Percentiles rank a stretch among this genome's conserved stretches.
These are phyloP conservation scores for Ogataea ramenticola DNA, from an alignment of 805 yeast species.

Conservation along the genomic window DNA sequence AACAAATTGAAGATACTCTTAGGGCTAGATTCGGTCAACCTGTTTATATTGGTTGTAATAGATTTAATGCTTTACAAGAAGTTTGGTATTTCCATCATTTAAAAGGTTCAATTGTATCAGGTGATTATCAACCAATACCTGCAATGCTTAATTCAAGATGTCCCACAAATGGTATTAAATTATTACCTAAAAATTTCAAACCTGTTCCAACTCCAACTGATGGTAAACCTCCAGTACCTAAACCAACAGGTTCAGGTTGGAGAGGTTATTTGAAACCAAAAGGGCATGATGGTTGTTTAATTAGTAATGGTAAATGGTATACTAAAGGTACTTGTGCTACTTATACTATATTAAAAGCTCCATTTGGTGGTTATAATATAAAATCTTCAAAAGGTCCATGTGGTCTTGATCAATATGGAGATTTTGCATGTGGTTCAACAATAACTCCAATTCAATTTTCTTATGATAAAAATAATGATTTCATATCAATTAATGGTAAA, in stretches of 20 bases:
- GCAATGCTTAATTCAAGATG: constrained; percentile 53
- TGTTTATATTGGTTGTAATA: constrained; percentile 58
- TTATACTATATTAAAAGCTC: constrained; percentile 47
- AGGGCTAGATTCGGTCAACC: constrained; percentile 42
- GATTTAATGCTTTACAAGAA: constrained; percentile 44
- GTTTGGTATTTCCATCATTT: constrained; percentile 79
- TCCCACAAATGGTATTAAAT: constrained; percentile 61
- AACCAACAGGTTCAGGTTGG: constrained; percentile 25
- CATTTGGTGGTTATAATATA: constrained; percentile 67
- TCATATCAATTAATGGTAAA: constrained; percentile 55
- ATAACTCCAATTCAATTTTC: constrained; percentile 50
- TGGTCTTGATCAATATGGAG: constrained; percentile 32
- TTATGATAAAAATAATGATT: constrained; percentile 35
- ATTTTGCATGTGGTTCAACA: constrained; percentile 23
- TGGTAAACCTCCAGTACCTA: constrained; percentile 17
- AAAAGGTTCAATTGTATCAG: constrained; percentile 63
- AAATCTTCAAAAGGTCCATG: constrained; percentile 72
- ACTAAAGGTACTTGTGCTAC: constrained; percentile 80
- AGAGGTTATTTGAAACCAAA: constrained; percentile 44
- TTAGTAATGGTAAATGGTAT: constrained; percentile 84
- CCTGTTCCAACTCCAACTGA: constrained; percentile 22
- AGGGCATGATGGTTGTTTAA: constrained; percentile 65
- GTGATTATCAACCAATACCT: constrained; percentile 59
- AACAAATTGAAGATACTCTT: constrained; percentile 48
- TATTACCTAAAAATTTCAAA: constrained; percentile 50